Conservation (phyloP, 768 basidiomycete genomes). For the Rhodosporidiobolus odoratus region DNA sequence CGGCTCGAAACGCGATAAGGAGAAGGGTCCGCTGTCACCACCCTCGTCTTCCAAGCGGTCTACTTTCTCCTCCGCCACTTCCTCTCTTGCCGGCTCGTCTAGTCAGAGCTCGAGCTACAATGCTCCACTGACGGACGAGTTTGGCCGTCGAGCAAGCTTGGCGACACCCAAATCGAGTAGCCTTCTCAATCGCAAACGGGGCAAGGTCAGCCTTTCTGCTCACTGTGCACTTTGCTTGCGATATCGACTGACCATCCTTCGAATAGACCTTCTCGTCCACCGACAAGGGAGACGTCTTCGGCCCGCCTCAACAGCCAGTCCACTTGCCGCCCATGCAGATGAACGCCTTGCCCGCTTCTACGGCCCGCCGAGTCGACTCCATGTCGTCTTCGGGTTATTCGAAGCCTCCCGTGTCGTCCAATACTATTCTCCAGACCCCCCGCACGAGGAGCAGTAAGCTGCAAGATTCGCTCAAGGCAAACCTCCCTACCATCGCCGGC, state of each 20-base stretch:
- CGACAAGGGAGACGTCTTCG: slow-evolving; percentile 63
- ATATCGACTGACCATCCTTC: neutral
- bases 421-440: slow-evolving; percentile 14
- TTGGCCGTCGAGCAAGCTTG: slow-evolving; percentile 49
- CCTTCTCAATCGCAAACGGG: slow-evolving; percentile 79
- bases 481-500: slow-evolving; percentile 82
- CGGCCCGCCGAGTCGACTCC: slow-evolving; percentile 72
- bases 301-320: slow-evolving; percentile 55
- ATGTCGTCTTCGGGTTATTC: slow-evolving; percentile 48
- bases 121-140: slow-evolving; percentile 21
- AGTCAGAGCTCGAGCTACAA: neutral
- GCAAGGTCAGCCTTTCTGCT: slow-evolving; percentile 60
- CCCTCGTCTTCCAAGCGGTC: slow-evolving; percentile 7
- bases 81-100: slow-evolving; percentile 20
- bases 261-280: slow-evolving; percentile 21
- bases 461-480: slow-evolving; percentile 46
- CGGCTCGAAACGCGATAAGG: slow-evolving; percentile 35
- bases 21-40: slow-evolving; percentile 26
- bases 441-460: slow-evolving; percentile 22
- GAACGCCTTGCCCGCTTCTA: slow-evolving; percentile 69
- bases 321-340: slow-evolving; percentile 87
- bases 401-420: slow-evolving; percentile 1
- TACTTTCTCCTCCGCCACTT: slow-evolving; percentile 2
- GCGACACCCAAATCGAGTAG: slow-evolving; percentile 65
- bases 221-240: slow-evolving; percentile 6